A percentile compares a stretch with the other conserved stretches of the same genome.
phyloP scores from a whole-genome alignment of 495 filamentous ascomycete genomes.

The Cenococcum geophilum region DNA sequence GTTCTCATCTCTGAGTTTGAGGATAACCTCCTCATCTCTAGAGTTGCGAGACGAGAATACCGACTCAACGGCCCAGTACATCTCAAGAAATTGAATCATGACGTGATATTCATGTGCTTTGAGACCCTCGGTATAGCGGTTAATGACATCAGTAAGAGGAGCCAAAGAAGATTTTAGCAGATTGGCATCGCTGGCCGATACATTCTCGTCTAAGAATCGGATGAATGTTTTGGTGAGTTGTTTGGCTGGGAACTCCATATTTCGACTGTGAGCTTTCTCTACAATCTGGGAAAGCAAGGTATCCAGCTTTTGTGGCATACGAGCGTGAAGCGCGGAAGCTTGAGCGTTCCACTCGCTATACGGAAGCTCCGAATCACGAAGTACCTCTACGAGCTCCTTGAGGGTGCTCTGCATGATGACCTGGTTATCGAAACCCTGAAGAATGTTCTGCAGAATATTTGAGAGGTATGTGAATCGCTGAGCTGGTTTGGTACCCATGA shows the following conservation, averaged over 20 bases:
- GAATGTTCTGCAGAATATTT: slow-evolving; percentile 78
- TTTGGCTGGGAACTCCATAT: slow-evolving; percentile 88
- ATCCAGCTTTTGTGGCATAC: slow-evolving; percentile 93
- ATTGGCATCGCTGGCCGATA: slow-evolving; percentile 59
- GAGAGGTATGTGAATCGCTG: slow-evolving; percentile 75
- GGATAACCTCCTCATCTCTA: slow-evolving; percentile 90
- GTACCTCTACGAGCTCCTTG: slow-evolving; percentile 82
- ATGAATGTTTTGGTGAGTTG: slow-evolving; percentile 73
- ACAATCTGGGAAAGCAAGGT: slow-evolving; percentile 72
- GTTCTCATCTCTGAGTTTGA: slow-evolving; percentile 91
- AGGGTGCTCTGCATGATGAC: slow-evolving; percentile 87
- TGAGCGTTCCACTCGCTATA: slow-evolving; percentile 96
- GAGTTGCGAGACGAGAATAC: slow-evolving; percentile 77
- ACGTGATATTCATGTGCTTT: slow-evolving; percentile 85
- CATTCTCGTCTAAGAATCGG: slow-evolving; percentile 85
- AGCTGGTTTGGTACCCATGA: slow-evolving; percentile 86
- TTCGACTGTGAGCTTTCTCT: slow-evolving; percentile 68
- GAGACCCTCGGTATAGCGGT: slow-evolving; percentile 77
- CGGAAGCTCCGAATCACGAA: slow-evolving; percentile 82
- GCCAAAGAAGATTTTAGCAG: slow-evolving; percentile 65
- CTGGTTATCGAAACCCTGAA: slow-evolving; percentile 94
- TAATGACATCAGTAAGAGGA: slow-evolving; percentile 76
- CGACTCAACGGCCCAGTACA: slow-evolving; percentile 77
- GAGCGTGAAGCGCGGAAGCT: slow-evolving; percentile 86
- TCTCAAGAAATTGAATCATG: slow-evolving; percentile 67